Percentiles rank a stretch among this genome's conserved stretches.
phyloP scores from a whole-genome alignment of 768 basidiomycete genomes.

The Leccinum barrowsii region DNA sequence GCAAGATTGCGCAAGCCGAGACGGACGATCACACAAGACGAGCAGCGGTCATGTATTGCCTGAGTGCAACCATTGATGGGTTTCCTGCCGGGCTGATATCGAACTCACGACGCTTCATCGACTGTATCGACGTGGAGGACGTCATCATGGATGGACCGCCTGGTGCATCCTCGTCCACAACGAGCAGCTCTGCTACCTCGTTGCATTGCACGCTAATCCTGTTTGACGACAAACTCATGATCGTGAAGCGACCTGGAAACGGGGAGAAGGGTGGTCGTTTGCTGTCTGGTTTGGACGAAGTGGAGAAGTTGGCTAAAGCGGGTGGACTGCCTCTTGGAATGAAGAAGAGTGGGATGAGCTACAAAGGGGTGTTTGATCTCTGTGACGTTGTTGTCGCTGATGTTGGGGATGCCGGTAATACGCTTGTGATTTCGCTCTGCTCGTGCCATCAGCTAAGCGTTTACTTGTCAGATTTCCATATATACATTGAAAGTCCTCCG shows the following conservation, averaged over 20 bases:
- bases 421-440: neutral
- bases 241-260: conserved; percentile 80
- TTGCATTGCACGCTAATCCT: conserved; percentile 88
- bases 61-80: conserved; percentile 80
- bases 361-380: conserved; percentile 82
- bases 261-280: conserved; percentile 72
- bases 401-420: conserved; percentile 78
- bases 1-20: conserved; percentile 88
- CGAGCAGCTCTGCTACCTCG: conserved; percentile 40
- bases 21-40: conserved; percentile 89
- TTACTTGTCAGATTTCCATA: conserved; percentile 64
- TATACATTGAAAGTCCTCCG: conserved; percentile 82
- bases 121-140: conserved; percentile 93
- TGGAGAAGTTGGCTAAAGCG: conserved; percentile 67
- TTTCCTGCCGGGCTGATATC: conserved; percentile 92
- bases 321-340: conserved; percentile 58
- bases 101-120: conserved; percentile 81
- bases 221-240: conserved; percentile 91
- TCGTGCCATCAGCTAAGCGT: conserved; percentile 6
- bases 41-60: conserved; percentile 82
- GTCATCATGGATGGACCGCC: conserved; percentile 45
- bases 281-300: conserved; percentile 72
- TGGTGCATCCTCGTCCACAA: conserved; percentile 41
- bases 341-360: conserved; percentile 80
- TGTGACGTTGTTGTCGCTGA: conserved; percentile 82